Conservation (phyloP, 2,329 filamentous ascomycete genomes). For the Fusarium incarnatum region DNA sequence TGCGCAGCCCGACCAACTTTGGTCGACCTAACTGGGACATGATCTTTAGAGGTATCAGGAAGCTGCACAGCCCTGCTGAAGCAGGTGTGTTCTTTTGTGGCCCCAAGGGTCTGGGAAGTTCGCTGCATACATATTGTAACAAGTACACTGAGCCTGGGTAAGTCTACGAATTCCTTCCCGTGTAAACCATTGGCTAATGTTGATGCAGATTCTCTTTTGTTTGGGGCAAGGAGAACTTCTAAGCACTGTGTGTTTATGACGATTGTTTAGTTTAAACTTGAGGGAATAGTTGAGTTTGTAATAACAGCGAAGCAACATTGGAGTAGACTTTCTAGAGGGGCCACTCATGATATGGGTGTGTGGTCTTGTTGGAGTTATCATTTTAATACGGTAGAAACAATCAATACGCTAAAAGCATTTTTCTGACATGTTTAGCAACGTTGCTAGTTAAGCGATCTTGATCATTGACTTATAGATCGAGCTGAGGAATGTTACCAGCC, state of each 20-base stretch:
- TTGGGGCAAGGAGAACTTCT: constrained; percentile 75
- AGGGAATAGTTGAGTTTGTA: constrained; percentile 26
- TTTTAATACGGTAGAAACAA: constrained; percentile 38
- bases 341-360: constrained; percentile 4
- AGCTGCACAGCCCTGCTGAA: constrained; percentile 79
- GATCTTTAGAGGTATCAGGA: constrained; percentile 86
- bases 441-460: background rate
- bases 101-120: constrained; percentile 81
- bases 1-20: constrained; percentile 86
- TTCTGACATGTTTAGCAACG: background rate
- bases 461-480: background rate
- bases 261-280: constrained; percentile 4
- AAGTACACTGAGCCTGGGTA: constrained; percentile 87
- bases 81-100: constrained; percentile 88
- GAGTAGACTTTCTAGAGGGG: constrained; percentile 18
- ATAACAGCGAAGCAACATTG: constrained; percentile 20
- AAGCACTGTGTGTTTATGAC: constrained; percentile 1
- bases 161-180: constrained; percentile 48
- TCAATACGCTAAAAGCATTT: constrained; percentile 24
- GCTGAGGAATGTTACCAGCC: constrained; percentile 4
- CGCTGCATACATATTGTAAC: constrained; percentile 85
- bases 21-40: constrained; percentile 91
- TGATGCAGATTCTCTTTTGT: constrained; percentile 70
- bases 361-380: constrained; percentile 30
- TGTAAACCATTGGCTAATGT: constrained; percentile 44